A percentile compares a stretch with the other conserved stretches of the same genome.
These are phyloP conservation scores for Fusarium sambucinum DNA, from an alignment of 2,329 filamentous ascomycete genomes.

Conservation along the genomic window DNA sequence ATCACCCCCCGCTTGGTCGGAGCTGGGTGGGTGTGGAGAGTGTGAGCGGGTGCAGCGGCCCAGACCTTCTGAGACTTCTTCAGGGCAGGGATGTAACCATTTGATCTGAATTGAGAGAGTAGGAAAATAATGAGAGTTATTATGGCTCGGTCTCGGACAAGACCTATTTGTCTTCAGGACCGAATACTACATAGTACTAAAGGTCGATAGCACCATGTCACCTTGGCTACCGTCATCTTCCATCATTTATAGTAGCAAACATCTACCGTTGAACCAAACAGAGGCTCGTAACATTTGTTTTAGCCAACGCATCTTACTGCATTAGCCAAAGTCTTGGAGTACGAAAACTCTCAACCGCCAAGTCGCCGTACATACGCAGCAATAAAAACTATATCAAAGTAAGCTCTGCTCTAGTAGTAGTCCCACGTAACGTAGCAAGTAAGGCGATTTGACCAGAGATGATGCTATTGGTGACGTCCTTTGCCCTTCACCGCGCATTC, in stretches of 20 bases:
- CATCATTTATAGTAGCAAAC: slow-evolving; percentile 1
- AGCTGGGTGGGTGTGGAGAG: slow-evolving; percentile 29
- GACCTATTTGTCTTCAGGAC: slow-evolving; percentile 9
- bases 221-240: slow-evolving; percentile 12
- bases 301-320: slow-evolving; percentile 2
- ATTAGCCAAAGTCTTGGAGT: neutral
- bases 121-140: too few relatives aligned
- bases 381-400: neutral
- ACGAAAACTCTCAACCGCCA: slow-evolving; percentile 35
- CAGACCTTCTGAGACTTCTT: slow-evolving; percentile 38
- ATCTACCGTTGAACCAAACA: neutral
- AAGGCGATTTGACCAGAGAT: neutral
- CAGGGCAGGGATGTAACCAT: slow-evolving; percentile 6
- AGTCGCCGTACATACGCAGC: slow-evolving; percentile 16
- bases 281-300: slow-evolving; percentile 6
- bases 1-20: slow-evolving; percentile 36
- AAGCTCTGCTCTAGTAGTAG: slow-evolving; percentile 3
- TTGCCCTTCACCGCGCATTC: slow-evolving; percentile 30
- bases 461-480: slow-evolving; percentile 31
- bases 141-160: slow-evolving; percentile 12
- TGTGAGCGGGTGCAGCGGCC: slow-evolving; percentile 34
- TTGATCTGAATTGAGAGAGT: neutral
- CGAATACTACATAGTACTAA: slow-evolving; percentile 1
- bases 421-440: slow-evolving; percentile 8
- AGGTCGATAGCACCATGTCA: neutral